A percentile compares a stretch with the other conserved stretches of the same genome.
These are phyloP conservation scores for Eremochloa ophiuroides DNA, from an alignment of 176 grass and related monocot species.

Conservation along the genomic window DNA sequence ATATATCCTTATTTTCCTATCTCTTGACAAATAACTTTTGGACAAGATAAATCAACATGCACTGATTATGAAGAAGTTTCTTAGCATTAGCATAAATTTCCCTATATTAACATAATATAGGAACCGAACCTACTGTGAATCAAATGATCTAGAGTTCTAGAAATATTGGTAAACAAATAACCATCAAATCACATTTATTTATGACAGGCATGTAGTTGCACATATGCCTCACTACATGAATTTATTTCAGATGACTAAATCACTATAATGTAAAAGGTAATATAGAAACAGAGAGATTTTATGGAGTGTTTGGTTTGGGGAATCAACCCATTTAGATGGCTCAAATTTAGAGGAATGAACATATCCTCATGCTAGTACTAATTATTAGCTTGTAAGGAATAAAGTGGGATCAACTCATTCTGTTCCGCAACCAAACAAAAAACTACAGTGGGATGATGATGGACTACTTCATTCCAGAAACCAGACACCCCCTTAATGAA, in stretches of 20 bases:
- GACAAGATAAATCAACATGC: background rate
- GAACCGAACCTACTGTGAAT: background rate
- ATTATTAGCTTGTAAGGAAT: too few species aligned
- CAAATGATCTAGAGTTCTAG: background rate
- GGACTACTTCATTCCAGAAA: too few species aligned
- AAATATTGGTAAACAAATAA: constrained; percentile 9
- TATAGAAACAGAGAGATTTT: background rate
- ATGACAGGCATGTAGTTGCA: background rate
- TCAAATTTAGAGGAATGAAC: too few species aligned
- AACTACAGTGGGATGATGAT: too few species aligned
- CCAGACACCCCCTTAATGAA: too few species aligned
- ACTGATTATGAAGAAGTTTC: background rate
- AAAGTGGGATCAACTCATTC: too few species aligned
- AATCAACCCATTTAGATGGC: too few species aligned
- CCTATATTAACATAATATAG: background rate
- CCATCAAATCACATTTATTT: background rate
- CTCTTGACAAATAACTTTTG: background rate
- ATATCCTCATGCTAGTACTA: too few species aligned
- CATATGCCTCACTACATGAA: background rate
- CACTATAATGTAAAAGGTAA: background rate
- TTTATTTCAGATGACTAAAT: background rate
- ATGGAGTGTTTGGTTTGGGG: too few species aligned
- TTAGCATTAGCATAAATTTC: background rate
- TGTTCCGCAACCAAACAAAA: too few species aligned
- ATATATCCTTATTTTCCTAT: background rate